Conservation (phyloP, 768 basidiomycete genomes). For the Asterophora parasitica region DNA sequence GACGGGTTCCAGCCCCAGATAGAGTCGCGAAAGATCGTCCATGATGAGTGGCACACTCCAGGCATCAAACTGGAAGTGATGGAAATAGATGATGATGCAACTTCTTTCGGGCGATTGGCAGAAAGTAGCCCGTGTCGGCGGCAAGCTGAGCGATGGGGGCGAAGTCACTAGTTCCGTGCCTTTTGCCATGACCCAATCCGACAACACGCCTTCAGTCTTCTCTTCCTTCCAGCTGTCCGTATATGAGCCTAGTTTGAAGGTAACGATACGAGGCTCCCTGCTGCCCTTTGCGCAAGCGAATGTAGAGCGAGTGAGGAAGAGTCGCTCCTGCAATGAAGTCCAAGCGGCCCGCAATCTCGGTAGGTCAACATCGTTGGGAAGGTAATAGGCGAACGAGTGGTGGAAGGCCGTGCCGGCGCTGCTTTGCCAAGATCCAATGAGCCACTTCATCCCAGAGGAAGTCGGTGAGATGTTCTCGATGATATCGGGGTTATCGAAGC, state of each 20-base stretch:
- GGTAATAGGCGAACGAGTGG: slow-evolving; percentile 36
- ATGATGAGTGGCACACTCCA: slow-evolving; percentile 39
- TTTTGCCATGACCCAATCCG: slow-evolving; percentile 11
- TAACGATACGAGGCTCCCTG: slow-evolving; percentile 24
- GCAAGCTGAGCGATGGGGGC: slow-evolving; percentile 17
- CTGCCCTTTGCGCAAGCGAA: slow-evolving; percentile 28
- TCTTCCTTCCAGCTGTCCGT: slow-evolving; percentile 22
- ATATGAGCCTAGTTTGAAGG: slow-evolving; percentile 15
- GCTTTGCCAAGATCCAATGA: slow-evolving; percentile 39
- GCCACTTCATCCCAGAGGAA: slow-evolving; percentile 32
- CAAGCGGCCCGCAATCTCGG: slow-evolving; percentile 30
- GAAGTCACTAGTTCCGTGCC: slow-evolving; percentile 22
- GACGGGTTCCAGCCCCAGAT: slow-evolving; percentile 21
- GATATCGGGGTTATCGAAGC: slow-evolving; percentile 15
- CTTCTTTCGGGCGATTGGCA: slow-evolving; percentile 16
- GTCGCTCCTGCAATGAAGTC: slow-evolving; percentile 28
- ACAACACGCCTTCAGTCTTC: slow-evolving; percentile 3
- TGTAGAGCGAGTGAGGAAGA: slow-evolving; percentile 39
- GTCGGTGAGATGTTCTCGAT: slow-evolving; percentile 22
- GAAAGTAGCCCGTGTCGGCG: slow-evolving; percentile 23
- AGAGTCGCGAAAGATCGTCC: slow-evolving; percentile 34
- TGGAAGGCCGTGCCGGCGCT: slow-evolving; percentile 38
- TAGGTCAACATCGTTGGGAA: slow-evolving; percentile 25
- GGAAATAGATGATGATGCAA: slow-evolving; percentile 29
- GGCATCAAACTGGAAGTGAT: slow-evolving; percentile 50